A percentile compares a stretch with the other conserved stretches of the same genome.
Conservation (phyloP, 345 rosid species). For the Streptanthus diversifolius region DNA sequence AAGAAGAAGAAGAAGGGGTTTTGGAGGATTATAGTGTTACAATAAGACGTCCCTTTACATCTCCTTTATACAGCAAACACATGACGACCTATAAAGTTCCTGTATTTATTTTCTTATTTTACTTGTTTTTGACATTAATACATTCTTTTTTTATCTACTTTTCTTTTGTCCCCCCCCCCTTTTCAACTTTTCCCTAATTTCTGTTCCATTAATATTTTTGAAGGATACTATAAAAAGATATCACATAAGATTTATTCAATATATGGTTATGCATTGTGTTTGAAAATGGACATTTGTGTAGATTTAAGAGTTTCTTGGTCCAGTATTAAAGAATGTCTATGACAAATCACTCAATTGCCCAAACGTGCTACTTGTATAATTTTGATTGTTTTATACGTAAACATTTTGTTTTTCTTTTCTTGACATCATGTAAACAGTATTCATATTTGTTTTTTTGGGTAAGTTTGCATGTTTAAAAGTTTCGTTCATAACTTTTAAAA, state of each 20-base stretch:
- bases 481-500: neutral
- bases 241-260: neutral
- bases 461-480: neutral
- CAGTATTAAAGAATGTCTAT: neutral
- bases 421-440: neutral
- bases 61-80: conserved; percentile 28
- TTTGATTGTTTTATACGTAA: neutral
- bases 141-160: neutral
- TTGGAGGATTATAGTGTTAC: conserved; percentile 17
- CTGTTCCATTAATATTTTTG: neutral
- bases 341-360: neutral
- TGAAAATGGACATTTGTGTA: neutral
- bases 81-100: conserved; percentile 7
- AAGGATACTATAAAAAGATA: neutral
- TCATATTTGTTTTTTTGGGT: neutral
- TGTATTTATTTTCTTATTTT: neutral
- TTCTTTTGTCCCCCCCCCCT: neutral
- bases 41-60: conserved; percentile 26
- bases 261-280: neutral
- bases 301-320: neutral
- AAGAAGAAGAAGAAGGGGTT: neutral
- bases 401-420: neutral
- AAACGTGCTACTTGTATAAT: neutral
- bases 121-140: neutral
- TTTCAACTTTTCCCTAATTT: conserved; percentile 13